phyloP scores from a whole-genome alignment of 2,329 filamentous ascomycete genomes.

The Thielaviopsis euricoi region DNA sequence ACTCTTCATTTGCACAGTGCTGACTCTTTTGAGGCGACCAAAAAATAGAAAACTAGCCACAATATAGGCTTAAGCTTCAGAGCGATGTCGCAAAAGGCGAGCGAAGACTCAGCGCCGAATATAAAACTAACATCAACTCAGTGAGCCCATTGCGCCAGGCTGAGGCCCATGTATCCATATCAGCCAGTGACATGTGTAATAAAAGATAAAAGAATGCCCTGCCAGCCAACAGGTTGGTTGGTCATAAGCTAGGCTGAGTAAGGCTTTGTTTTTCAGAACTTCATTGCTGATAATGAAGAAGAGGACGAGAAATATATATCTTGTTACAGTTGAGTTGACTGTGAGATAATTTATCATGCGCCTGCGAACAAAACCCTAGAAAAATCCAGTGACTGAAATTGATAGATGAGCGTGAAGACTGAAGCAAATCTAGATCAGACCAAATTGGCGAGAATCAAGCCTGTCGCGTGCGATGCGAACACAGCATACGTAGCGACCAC shows the following conservation, averaged over 20 bases:
- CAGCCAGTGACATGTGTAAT: background rate
- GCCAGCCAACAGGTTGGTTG: background rate
- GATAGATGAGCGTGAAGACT: too few species aligned
- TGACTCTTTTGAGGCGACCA: background rate
- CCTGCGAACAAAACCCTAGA: background rate
- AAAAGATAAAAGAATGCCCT: background rate
- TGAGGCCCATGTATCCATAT: background rate
- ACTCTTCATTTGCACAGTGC: background rate
- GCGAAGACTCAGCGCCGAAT: background rate
- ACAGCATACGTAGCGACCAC: background rate
- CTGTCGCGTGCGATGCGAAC: background rate
- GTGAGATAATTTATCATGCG: background rate
- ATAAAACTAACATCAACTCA: background rate
- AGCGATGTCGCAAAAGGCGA: background rate
- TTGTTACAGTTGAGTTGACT: too few species aligned
- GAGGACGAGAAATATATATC: too few species aligned
- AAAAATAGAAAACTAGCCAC: too few species aligned
- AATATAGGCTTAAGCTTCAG: background rate
- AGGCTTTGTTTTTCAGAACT: too few species aligned
- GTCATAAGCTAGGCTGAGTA: background rate
- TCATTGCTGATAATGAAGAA: too few species aligned
- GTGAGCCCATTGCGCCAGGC: background rate
- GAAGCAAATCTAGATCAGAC: too few species aligned
- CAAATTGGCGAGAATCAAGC: background rate
- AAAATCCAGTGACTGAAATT: too few species aligned